Evolutionary conservation across 2,329 filamentous ascomycete species (phyloP).

Genomic region (Aspergillus felis): DNA sequence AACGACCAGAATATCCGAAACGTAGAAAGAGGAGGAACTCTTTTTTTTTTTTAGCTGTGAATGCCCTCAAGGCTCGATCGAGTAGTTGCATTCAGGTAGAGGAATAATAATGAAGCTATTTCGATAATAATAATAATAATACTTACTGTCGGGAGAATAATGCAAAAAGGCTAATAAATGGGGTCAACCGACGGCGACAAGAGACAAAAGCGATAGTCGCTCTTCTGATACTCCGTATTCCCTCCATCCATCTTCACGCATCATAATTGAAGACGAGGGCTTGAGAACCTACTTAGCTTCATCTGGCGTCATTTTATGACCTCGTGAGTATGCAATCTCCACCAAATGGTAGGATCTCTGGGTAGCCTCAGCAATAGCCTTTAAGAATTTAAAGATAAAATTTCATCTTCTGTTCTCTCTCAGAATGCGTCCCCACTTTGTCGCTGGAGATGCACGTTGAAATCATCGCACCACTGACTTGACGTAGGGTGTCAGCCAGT

Average conservation of each 20-base stretch:
- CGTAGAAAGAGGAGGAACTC: not conserved
- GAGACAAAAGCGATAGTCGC: not conserved
- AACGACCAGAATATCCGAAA: not conserved
- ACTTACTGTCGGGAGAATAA: not conserved
- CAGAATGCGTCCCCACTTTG: constrained; percentile 1
- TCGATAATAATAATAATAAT: not conserved
- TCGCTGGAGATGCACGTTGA: constrained; percentile 15
- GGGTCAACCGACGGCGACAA: not conserved
- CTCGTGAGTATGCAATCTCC: not conserved
- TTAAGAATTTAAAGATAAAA: too few relatives aligned
- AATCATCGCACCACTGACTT: constrained; percentile 20
- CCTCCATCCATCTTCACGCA: too few relatives aligned
- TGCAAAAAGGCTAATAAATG: not conserved
- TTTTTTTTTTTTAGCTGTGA: not conserved
- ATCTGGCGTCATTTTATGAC: not conserved
- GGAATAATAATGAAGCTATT: not conserved
- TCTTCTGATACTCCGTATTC: too few relatives aligned
- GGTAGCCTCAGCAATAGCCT: not conserved
- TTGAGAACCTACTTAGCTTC: not conserved
- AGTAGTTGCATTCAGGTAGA: not conserved
- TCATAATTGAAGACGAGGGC: not conserved
- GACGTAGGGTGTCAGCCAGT: constrained; percentile 12
- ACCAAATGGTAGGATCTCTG: not conserved
- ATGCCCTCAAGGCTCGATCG: not conserved
- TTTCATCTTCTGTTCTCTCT: too few relatives aligned